Conservation (phyloP, 202 grass and related monocot species). For the Zoysia matrella region DNA sequence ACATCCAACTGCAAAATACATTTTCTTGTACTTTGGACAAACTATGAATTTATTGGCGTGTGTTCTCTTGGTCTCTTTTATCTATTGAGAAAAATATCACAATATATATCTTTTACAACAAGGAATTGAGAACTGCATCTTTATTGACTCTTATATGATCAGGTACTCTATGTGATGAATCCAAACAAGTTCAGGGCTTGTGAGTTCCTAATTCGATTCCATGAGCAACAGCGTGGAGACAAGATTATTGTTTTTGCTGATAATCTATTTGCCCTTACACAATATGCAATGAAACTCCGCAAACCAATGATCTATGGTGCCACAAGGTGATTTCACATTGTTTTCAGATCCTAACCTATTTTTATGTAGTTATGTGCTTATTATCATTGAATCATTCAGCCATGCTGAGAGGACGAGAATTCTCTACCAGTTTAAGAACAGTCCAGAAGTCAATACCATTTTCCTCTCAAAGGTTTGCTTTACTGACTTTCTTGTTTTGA, state of each 20-base stretch:
- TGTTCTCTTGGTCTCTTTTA: too few species aligned
- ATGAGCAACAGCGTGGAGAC: slow-evolving; percentile 89
- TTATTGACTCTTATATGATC: neutral
- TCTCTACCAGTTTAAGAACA: slow-evolving; percentile 91
- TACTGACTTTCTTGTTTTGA: slow-evolving; percentile 7
- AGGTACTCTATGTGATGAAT: slow-evolving; percentile 99
- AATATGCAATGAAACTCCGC: slow-evolving; percentile 90
- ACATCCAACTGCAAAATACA: neutral
- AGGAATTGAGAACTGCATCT: neutral
- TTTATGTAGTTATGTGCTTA: slow-evolving; percentile 33
- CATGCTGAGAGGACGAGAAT: slow-evolving; percentile 90
- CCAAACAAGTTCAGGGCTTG: slow-evolving; percentile 99
- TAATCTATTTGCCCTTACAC: slow-evolving; percentile 94
- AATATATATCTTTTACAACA: neutral
- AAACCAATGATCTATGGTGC: slow-evolving; percentile 98
- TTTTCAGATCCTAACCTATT: neutral
- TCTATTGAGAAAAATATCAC: too few species aligned
- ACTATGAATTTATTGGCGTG: neutral
- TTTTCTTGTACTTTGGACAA: neutral
- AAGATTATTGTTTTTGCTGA: slow-evolving; percentile 99
- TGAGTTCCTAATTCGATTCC: slow-evolving; percentile 94
- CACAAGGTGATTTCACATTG: slow-evolving; percentile 64
- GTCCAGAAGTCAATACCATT: slow-evolving; percentile 82
- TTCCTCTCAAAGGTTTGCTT: slow-evolving; percentile 90
- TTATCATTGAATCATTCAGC: slow-evolving; percentile 56